Evolutionary conservation across 2,329 filamentous ascomycete species (phyloP), one percentile per base, ranked within the genome.

Genomic region (Didymella arachidicola): DNA sequence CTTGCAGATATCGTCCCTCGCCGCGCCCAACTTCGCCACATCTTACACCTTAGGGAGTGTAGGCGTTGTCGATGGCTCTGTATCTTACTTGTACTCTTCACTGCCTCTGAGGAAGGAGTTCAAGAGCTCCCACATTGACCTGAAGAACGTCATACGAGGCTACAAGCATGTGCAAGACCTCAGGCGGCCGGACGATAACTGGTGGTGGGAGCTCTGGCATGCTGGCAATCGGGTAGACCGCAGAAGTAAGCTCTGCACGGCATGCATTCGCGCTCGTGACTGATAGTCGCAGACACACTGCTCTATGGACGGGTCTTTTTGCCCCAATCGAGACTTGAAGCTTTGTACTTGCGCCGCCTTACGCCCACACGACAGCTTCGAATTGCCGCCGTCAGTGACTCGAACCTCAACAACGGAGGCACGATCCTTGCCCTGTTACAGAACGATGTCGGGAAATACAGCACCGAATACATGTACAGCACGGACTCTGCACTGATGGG

Each of bases 61-160:
- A 16, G 95, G 94, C 59, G 84, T 96, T 34, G 93, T 99, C 50
- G 94, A 98, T 79, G 95, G 95, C 75, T 97, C 93, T n/a, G 86
- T 99, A 57, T 96, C 93, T 14, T 99, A 98, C 79, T 86, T 99
- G 53, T 98, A 96, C 81, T 96, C 93, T 47, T 96, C 92, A 2
- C 83, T 95, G 8, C 88, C 92, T 12, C 84, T 98, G 56, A 80
- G 83, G 38, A 82, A 88, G 19, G 79, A 80, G 63, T 92, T 83
- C 77, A 86, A 87, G 77, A 96, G 92, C 68, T 87, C 89, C 46
- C 81, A 85, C 22, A 89, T 97, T 36, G 87, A 92, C 14, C 81
- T 99, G 10, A 89, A 89, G 30, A 85, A 89, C 65, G 84, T 97
- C 22, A 86, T 97, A 48, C 87, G 87, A 55, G 93, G 94, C 1